Conservation (phyloP, 116 monocot species). For the Posidonia oceanica region DNA sequence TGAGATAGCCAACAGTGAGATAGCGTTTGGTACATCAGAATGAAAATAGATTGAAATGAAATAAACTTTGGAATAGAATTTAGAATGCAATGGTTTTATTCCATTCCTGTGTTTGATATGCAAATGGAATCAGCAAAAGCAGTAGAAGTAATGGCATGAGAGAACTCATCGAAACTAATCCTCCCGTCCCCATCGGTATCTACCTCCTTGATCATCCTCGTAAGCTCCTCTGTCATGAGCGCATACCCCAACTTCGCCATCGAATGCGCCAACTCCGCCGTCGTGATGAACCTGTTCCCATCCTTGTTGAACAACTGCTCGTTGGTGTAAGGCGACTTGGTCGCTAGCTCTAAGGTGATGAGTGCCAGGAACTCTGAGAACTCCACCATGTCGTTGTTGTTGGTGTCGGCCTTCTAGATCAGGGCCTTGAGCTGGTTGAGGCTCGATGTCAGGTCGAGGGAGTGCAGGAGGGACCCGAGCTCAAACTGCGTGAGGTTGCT, state of each 20-base stretch:
- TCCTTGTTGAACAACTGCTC: slow-evolving; percentile 81
- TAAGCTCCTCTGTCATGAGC: slow-evolving; percentile 65
- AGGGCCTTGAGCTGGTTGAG: slow-evolving; percentile 64
- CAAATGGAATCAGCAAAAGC: slow-evolving; percentile 60
- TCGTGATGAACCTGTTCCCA: slow-evolving; percentile 74
- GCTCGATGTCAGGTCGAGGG: slow-evolving; percentile 62
- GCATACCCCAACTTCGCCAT: slow-evolving; percentile 81
- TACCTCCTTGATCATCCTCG: slow-evolving; percentile 85
- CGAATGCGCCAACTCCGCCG: too few relatives aligned
- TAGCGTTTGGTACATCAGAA: too few relatives aligned
- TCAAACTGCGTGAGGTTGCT: slow-evolving; percentile 87
- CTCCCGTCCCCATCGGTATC: too few relatives aligned
- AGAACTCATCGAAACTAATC: too few relatives aligned
- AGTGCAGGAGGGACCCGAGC: slow-evolving; percentile 80
- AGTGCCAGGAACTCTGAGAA: slow-evolving; percentile 80
- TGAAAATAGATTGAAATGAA: too few relatives aligned
- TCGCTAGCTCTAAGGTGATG: slow-evolving; percentile 45
- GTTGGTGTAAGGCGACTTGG: slow-evolving; percentile 67
- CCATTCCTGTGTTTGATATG: too few relatives aligned
- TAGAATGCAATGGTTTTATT: too few relatives aligned
- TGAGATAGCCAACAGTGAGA: too few relatives aligned
- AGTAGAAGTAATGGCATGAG: slow-evolving; percentile 68
- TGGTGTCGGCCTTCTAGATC: too few relatives aligned
- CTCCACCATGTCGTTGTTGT: slow-evolving; percentile 66
- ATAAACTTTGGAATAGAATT: too few relatives aligned